Base-by-base conservation (phyloP, 176 grass and related monocot species). In the Zoysia pacifica region DNA sequence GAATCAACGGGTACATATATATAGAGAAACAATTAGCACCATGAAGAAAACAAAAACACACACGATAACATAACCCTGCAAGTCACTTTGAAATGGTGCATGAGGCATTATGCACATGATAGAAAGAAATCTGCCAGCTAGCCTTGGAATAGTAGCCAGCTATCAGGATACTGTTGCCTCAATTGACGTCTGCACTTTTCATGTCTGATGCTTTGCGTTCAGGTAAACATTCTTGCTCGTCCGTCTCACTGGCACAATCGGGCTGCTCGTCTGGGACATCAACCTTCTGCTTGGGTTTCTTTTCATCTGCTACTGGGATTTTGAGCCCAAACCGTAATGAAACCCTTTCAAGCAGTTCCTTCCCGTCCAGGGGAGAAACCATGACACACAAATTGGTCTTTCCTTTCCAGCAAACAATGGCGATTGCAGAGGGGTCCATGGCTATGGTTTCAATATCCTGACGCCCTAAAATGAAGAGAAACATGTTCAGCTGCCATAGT, bases 381-480 rank as follows among this genome's bases (percentile, higher is more conserved):
- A 98, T 91, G 79, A 95, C 88, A 47, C 83, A 85, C 75, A 98
- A 67, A 80, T 94, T 94, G 48, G 92, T 94, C 84, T 98, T 98
- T 45, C 96, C 96, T 93, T 98, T 98, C 96, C 96, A 98, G 47
- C 96, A 94, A 78, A 98, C 88, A 47, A 95, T 77, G 41, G 92
- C 83, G 2, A 93, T 91, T 20, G 96, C 89, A 1, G 83, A 86
- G 55, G 88, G 67, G 84, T 98, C 92, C 74, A 81, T 81, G 63
- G 18, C 78, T 13, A 88, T 89, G 62, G 78, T 66, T 74, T 85
- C 82, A 54, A 61, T 63, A 82, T 60, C 64, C 43, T 70, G 19
- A 65, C 92, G 79, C 66, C 81, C 91, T 97, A 78, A 71, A 72
- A 82, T 72, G 72, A 37, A 3, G 44, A 49, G 5, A 54, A 52